Evolutionary conservation across 495 filamentous ascomycete species (phyloP).

Genomic region (Geoglossum glabrum): DNA sequence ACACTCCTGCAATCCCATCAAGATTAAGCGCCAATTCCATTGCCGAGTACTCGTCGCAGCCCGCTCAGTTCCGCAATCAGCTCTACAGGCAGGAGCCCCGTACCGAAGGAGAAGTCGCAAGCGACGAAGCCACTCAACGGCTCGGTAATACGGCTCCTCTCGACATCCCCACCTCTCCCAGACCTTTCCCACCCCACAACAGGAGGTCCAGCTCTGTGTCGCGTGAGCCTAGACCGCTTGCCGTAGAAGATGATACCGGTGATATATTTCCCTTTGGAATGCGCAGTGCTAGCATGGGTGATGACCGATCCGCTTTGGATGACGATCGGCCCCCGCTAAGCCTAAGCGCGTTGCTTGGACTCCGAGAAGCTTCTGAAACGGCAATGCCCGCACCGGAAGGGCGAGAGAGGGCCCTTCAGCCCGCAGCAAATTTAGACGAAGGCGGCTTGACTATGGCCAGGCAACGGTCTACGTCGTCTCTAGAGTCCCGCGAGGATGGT

Average conservation of each 20-base stretch:
- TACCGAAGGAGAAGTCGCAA: not conserved
- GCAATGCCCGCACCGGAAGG: slow-evolving; percentile 7
- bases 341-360: slow-evolving; percentile 33
- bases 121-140: slow-evolving; percentile 12
- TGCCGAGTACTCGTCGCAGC: slow-evolving; percentile 8
- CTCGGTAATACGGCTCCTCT: slow-evolving; percentile 39
- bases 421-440: not conserved
- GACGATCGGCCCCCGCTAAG: slow-evolving; percentile 34
- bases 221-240: slow-evolving; percentile 35
- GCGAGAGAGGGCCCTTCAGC: not conserved
- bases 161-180: slow-evolving; percentile 64
- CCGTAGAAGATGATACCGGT: slow-evolving; percentile 37
- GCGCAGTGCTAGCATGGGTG: slow-evolving; percentile 58
- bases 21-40: slow-evolving; percentile 47
- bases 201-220: slow-evolving; percentile 63
- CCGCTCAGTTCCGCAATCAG: not conserved
- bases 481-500: slow-evolving; percentile 3
- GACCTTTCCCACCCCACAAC: slow-evolving; percentile 34
- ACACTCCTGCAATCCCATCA: slow-evolving; percentile 81
- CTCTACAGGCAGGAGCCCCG: not conserved
- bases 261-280: slow-evolving; percentile 39
- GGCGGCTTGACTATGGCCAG: slow-evolving; percentile 1
- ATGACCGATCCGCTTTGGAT: slow-evolving; percentile 20
- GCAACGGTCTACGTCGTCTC: slow-evolving; percentile 5
- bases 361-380: slow-evolving; percentile 21